phyloP scores from a whole-genome alignment of 1,284 basidiomycete genomes.

The Fomitopsis palustris region DNA sequence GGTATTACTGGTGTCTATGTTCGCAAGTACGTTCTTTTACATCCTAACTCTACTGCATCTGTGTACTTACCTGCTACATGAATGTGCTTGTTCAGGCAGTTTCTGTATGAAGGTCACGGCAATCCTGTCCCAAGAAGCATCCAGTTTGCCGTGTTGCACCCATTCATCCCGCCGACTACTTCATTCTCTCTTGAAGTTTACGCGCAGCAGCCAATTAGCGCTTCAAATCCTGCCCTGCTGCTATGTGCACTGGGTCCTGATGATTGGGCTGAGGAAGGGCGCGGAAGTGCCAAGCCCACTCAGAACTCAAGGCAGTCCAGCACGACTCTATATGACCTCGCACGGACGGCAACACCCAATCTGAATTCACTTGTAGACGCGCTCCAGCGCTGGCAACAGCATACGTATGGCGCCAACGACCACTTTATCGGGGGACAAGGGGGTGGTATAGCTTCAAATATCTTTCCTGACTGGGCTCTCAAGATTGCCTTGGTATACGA shows the following conservation, averaged over 20 bases:
- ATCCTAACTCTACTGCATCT: neutral
- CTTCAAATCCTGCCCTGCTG: neutral
- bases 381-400: neutral
- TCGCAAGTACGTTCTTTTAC: neutral
- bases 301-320: no score
- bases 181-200: neutral
- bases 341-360: neutral
- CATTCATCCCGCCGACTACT: neutral
- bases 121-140: neutral
- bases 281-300: no score
- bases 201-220: neutral
- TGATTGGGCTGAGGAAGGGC: neutral
- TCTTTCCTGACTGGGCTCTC: neutral
- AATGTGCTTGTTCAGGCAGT: neutral
- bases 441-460: neutral
- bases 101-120: neutral
- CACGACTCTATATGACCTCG: neutral
- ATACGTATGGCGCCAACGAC: neutral
- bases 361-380: neutral
- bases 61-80: neutral
- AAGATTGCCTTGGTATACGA: constrained; percentile 1
- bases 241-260: neutral
- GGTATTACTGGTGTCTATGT: neutral
- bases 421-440: neutral
- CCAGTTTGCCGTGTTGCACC: neutral